A percentile compares a stretch with the other conserved stretches of the same genome.
These are phyloP conservation scores for Nematodospora valgi DNA, from an alignment of 805 yeast genomes.

Conservation along the genomic window DNA sequence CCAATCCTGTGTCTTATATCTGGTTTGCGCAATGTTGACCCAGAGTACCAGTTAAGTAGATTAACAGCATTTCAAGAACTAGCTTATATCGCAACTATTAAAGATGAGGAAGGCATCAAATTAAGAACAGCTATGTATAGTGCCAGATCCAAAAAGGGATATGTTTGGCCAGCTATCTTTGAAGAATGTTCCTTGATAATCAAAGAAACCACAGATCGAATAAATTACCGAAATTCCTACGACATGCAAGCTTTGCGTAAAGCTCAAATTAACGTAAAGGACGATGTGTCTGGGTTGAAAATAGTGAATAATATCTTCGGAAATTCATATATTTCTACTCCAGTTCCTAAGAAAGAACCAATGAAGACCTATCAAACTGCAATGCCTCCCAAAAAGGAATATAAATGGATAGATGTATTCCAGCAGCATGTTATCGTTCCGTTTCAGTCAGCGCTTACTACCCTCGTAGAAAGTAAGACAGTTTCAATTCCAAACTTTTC, in stretches of 20 bases:
- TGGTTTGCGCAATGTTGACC: constrained; percentile 55
- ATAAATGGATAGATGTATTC: background rate
- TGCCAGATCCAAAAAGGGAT: constrained; percentile 42
- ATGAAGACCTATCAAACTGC: too few species aligned
- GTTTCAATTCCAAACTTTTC: too few species aligned
- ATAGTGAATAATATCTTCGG: constrained; percentile 31
- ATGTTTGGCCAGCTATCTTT: constrained; percentile 56
- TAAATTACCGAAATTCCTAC: constrained; percentile 29
- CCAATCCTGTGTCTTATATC: constrained; percentile 62
- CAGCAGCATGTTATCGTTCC: background rate
- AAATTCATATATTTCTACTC: constrained; percentile 21
- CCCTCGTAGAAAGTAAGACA: too few species aligned
- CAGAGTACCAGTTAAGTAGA: constrained; percentile 31
- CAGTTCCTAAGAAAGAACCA: too few species aligned
- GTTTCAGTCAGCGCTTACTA: background rate
- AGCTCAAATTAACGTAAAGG: constrained; percentile 15
- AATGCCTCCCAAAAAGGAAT: background rate
- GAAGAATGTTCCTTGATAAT: constrained; percentile 59
- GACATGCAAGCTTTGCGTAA: constrained; percentile 29
- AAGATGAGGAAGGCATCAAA: constrained; percentile 37
- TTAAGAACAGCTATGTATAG: constrained; percentile 54
- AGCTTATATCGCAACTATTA: constrained; percentile 56
- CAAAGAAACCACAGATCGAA: constrained; percentile 43
- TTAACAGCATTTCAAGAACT: constrained; percentile 75
- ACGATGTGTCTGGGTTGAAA: constrained; percentile 9